Base-by-base conservation (phyloP, 345 rosid genomes). In the Salix dunnii region DNA sequence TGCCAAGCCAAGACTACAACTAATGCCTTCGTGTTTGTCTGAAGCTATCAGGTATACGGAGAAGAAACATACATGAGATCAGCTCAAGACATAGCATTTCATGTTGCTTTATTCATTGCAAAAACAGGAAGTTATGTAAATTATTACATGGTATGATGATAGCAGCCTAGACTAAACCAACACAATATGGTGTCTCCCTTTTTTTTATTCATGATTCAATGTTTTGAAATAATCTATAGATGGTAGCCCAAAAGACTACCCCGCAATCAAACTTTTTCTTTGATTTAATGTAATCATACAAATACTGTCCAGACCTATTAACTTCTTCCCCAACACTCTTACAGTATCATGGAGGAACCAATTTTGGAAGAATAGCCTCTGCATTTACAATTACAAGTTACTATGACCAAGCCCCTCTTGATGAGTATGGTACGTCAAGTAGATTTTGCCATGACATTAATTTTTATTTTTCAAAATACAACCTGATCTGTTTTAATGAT, bases 331-430 rank as follows among this genome's bases (percentile, higher is more conserved):
- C 28, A 35, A 61, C 68, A 71, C 13, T 3, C 36, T 60, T 65
- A 11, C 74, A 93, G 98, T 93, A 90, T 79, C 93, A 93, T 72
- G 98, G 97, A 67, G 98, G 97, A 83, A 91, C 97, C 30, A 93
- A 90, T 83, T 91, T 89, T 48, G 94, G 93, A 74, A 86, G 97
- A 84, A 84, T 82, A 49, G 87, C 83, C 33, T 80, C 94, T 16
- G 86, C 90, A 69, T 93, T 82, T 53, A 77, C 87, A 17, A 74
- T 76, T 38, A 84, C 94, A 33, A 81, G 88, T 70, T 93, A 93
- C 70, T 91, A 90, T 51, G 93, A 91, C 82, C 85, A 89, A 83
- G 94, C 96, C 74, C 94, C 97, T 51, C 85, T 91, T 65, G 96
- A 93, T 74, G 94, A 91, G 77, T 91, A 90, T 43, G 97, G 97